A percentile compares a stretch with the other conserved stretches of the same genome.
Evolutionary conservation across 306 rosid species (phyloP).

Genomic region (Medicago ruthenica): DNA sequence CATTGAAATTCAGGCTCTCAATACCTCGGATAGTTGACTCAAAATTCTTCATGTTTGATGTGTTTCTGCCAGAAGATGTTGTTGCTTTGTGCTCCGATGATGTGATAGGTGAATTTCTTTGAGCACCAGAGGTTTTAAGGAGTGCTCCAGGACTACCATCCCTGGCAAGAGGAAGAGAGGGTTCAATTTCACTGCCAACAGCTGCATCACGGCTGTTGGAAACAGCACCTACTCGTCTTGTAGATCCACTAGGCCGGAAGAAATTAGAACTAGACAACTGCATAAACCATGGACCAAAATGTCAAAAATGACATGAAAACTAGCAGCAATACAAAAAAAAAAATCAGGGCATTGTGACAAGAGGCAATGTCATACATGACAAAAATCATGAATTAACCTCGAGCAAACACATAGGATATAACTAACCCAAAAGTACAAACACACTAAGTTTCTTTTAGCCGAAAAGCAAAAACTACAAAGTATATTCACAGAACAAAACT

Average conservation of each 20-base stretch:
- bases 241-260: constrained; percentile 72
- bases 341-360: not conserved
- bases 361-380: constrained; percentile 29
- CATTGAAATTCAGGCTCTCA: constrained; percentile 80
- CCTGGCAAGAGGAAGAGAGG: constrained; percentile 54
- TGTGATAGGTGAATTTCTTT: constrained; percentile 65
- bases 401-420: constrained; percentile 7
- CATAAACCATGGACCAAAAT: constrained; percentile 34
- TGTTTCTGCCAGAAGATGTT: constrained; percentile 62
- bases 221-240: constrained; percentile 77
- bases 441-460: constrained; percentile 29
- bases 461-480: constrained; percentile 17
- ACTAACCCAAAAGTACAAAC: constrained; percentile 10
- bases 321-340: constrained; percentile 1
- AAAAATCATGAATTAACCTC: constrained; percentile 5
- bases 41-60: constrained; percentile 64
- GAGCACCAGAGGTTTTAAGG: constrained; percentile 64
- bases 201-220: constrained; percentile 76
- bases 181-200: constrained; percentile 59
- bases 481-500: constrained; percentile 26
- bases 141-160: constrained; percentile 62
- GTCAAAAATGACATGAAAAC: constrained; percentile 28
- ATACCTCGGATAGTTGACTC: constrained; percentile 86
- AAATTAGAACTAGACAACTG: constrained; percentile 73
- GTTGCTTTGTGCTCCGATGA: constrained; percentile 70